Evolutionary conservation across 345 rosid genomes (phyloP).

Genomic region (Eucalyptus albens): DNA sequence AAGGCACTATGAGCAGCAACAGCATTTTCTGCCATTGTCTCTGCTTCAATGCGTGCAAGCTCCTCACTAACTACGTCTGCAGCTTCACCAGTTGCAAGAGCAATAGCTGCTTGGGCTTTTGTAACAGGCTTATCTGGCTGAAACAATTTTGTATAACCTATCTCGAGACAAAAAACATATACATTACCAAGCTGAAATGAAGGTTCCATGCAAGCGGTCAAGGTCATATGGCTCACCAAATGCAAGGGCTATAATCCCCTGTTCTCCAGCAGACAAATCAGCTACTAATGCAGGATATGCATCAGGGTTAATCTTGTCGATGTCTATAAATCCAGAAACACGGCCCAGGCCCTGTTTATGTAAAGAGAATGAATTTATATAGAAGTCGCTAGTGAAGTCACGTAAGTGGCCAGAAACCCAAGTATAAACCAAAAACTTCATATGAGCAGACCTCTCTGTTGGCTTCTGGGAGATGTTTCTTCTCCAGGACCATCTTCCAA

Average conservation of each 20-base stretch:
- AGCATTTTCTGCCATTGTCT: constrained; percentile 78
- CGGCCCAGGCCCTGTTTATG: constrained; percentile 39
- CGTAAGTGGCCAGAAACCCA: not conserved
- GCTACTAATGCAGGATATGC: constrained; percentile 94
- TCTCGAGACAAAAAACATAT: not conserved
- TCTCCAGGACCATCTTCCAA: constrained; percentile 97
- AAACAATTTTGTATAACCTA: constrained; percentile 85
- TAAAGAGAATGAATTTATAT: not conserved
- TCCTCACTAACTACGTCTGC: constrained; percentile 72
- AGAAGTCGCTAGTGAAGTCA: not conserved
- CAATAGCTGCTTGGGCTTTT: constrained; percentile 90
- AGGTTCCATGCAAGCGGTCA: not conserved
- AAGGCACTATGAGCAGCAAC: constrained; percentile 68
- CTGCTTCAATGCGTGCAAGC: constrained; percentile 89
- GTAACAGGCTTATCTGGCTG: constrained; percentile 93
- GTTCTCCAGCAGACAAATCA: constrained; percentile 77
- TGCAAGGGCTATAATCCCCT: constrained; percentile 77
- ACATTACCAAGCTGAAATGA: not conserved
- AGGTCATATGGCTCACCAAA: constrained; percentile 54
- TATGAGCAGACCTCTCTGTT: constrained; percentile 43
- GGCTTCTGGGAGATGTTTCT: constrained; percentile 74
- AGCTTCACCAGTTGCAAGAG: constrained; percentile 83
- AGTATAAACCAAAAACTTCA: not conserved
- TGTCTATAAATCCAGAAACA: constrained; percentile 78
- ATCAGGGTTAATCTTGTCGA: constrained; percentile 68